These are phyloP conservation scores for Fusarium compactum DNA, from an alignment of 2,329 filamentous ascomycete species.

Conservation along the genomic window DNA sequence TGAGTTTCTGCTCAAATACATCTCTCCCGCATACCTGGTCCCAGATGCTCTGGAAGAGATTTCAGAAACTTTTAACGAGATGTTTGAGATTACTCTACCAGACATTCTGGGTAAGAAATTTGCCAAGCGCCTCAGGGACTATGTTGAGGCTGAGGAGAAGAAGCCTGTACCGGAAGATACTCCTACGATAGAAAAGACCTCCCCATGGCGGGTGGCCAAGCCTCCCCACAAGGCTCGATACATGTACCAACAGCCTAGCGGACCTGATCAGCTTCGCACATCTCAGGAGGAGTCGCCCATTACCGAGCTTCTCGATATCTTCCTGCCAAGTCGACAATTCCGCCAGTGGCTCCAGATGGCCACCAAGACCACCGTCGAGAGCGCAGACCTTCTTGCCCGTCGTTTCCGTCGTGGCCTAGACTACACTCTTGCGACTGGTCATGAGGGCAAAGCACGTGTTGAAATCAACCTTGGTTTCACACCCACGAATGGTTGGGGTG, in stretches of 20 bases:
- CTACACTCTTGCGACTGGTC: conserved; percentile 92
- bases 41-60: conserved; percentile 91
- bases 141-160: conserved; percentile 75
- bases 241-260: conserved; percentile 77
- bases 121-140: conserved; percentile 74
- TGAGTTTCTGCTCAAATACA: conserved; percentile 90
- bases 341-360: conserved; percentile 88
- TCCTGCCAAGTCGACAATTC: conserved; percentile 88
- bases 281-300: conserved; percentile 68
- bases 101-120: conserved; percentile 85
- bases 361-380: conserved; percentile 79
- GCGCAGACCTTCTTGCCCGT: conserved; percentile 82
- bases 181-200: conserved; percentile 68
- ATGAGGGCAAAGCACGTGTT: conserved; percentile 80
- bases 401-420: conserved; percentile 89
- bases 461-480: conserved; percentile 92
- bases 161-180: conserved; percentile 60
- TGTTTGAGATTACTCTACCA: conserved; percentile 85
- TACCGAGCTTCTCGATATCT: conserved; percentile 81
- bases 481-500: conserved; percentile 86
- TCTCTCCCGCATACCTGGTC: conserved; percentile 89
- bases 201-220: conserved; percentile 79
- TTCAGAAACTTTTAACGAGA: conserved; percentile 80
- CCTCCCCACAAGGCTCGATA: conserved; percentile 97
- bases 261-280: conserved; percentile 52